Base-by-base conservation (phyloP, 805 yeast genomes). In the Pichia heedii region DNA sequence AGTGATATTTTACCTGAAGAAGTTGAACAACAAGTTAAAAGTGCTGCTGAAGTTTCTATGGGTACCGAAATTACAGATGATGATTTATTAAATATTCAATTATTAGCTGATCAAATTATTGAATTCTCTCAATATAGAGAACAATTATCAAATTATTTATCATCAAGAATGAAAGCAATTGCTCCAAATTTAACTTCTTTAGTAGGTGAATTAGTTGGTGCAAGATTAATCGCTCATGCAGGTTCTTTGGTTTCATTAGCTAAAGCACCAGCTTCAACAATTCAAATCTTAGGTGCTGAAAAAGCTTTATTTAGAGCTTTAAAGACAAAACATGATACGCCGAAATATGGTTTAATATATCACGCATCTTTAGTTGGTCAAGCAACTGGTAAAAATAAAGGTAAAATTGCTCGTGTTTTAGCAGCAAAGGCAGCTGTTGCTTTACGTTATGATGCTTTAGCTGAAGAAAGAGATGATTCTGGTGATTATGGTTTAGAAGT, bases 351-450 rank as follows among this genome's bases (percentile, higher is more conserved):
- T 73, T 74, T 93, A 58, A 74, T 93, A 55, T 93, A 93, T 74
- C 97, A 93, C 65, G 96, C 97, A 46, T 86, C 96, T 26, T 74
- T 93, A 52, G 94, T 93, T 54, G 98, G 98, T 53, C 96, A 90
- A 74, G 98, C 98, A 46, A 76, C 95, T 41, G 96, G 96, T 69
- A 84, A 84, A 70, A 93, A 93, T 73, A 93, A 93, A 76, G 98
- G 98, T 73, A 93, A 89, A 74, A 87, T 93, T 64, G 97, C 98
- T 46, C 83, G 98, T 73, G 96, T 93, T 54, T 77, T 93, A 52
- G 98, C 98, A 56, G 97, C 97, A 47, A 93, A 93, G 73, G 95
- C 97, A 54, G 95, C 98, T 44, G 94, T 93, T 58, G 85, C 96
- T 50, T 73, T 90, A 56, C 85, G 98, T 74, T 90, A 84, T 66